Percentiles rank a stretch among this genome's conserved stretches.
Conservation (phyloP, 306 rosid genomes). For the Cicer chorassanicum region DNA sequence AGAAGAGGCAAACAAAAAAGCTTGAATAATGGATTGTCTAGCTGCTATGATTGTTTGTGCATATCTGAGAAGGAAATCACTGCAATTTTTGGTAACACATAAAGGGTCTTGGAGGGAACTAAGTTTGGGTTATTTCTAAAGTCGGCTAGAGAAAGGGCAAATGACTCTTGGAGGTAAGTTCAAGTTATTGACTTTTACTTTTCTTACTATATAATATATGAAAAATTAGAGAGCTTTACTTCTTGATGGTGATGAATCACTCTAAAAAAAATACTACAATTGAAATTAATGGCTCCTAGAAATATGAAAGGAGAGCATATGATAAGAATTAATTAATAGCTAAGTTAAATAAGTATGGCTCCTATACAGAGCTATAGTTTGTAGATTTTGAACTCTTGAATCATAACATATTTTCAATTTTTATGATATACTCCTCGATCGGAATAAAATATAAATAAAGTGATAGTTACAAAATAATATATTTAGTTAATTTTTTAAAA, state of each 20-base stretch:
- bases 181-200: slow-evolving; percentile 38
- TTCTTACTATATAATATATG: slow-evolving; percentile 12
- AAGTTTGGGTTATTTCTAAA: slow-evolving; percentile 12
- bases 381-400: slow-evolving; percentile 27
- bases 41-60: slow-evolving; percentile 53
- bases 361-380: slow-evolving; percentile 8
- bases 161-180: slow-evolving; percentile 48
- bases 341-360: slow-evolving; percentile 31
- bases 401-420: neutral
- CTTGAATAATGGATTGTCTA: slow-evolving; percentile 56
- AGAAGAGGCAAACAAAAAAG: slow-evolving; percentile 49
- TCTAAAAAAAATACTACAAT: slow-evolving; percentile 15
- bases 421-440: no score
- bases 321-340: slow-evolving; percentile 38
- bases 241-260: slow-evolving; percentile 40
- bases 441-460: no score
- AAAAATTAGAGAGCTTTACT: slow-evolving; percentile 15
- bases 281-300: slow-evolving; percentile 31
- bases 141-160: slow-evolving; percentile 38
- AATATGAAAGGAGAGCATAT: slow-evolving; percentile 37
- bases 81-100: slow-evolving; percentile 20
- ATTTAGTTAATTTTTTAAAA: no score
- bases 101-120: slow-evolving; percentile 1
- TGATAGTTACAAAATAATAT: no score
- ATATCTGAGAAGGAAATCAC: slow-evolving; percentile 65